phyloP scores from a whole-genome alignment of 306 rosid species.

The Ziziphus jujuba region DNA sequence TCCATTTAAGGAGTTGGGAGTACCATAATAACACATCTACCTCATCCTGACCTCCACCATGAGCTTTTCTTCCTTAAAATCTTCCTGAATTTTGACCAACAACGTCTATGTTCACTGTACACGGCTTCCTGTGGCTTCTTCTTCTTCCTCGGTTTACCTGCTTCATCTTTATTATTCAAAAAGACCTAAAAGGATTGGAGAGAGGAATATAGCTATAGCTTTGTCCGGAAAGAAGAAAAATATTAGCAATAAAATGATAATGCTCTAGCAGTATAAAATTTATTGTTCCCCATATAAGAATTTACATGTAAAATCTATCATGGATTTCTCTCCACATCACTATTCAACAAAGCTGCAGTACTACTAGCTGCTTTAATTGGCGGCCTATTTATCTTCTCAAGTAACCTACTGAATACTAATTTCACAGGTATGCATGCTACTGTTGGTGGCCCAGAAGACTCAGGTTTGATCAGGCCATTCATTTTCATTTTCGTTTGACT shows the following conservation, averaged over 20 bases:
- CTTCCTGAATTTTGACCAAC: constrained; percentile 4
- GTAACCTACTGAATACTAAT: constrained; percentile 92
- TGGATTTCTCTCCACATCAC: constrained; percentile 55
- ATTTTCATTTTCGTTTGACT: constrained; percentile 26
- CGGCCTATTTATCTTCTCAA: constrained; percentile 98
- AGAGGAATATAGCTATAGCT: constrained; percentile 1
- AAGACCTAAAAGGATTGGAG: constrained; percentile 8
- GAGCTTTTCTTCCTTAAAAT: constrained; percentile 3
- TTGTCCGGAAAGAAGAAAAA: constrained; percentile 8
- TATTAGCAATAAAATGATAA: constrained; percentile 2
- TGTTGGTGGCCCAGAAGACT: constrained; percentile 65
- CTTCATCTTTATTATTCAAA: constrained; percentile 23
- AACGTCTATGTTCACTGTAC: constrained; percentile 19
- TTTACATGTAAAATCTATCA: constrained; percentile 72
- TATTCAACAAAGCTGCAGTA: constrained; percentile 53
- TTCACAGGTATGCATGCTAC: constrained; percentile 99
- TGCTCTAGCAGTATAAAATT: constrained; percentile 31
- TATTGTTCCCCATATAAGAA: constrained; percentile 55
- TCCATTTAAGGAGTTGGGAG: not conserved
- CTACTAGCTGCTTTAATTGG: constrained; percentile 47
- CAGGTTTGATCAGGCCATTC: constrained; percentile 71
- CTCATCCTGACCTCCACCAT: constrained; percentile 7
- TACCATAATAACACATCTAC: not conserved
- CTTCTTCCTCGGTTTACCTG: constrained; percentile 14
- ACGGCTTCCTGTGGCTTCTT: constrained; percentile 7